These are phyloP conservation scores for Sphagnum magellanicum DNA, from an alignment of 228 moss, liverwort and hornwort species.

Conservation along the genomic window DNA sequence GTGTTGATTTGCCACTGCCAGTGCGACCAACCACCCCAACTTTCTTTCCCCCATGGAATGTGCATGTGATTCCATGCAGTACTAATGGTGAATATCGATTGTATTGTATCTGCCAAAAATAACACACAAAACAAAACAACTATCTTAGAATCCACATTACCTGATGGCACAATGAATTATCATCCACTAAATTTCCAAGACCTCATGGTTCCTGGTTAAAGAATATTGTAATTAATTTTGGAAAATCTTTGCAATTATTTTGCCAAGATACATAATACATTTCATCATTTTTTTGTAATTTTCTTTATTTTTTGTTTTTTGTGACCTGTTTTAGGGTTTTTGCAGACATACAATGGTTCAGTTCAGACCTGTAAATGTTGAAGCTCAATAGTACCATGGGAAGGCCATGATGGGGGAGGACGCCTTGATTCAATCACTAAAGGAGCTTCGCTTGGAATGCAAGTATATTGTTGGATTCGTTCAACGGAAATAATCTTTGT, in stretches of 20 bases:
- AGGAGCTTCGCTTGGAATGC: constrained; percentile 67
- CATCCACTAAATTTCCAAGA: too few species aligned
- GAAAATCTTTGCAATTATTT: neutral
- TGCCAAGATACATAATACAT: neutral
- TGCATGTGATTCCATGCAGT: constrained; percentile 43
- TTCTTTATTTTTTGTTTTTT: neutral
- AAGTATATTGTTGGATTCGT: constrained; percentile 69
- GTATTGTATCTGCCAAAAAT: constrained; percentile 13
- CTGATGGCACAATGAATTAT: too few species aligned
- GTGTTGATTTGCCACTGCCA: constrained; percentile 48
- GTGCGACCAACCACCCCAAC: constrained; percentile 36
- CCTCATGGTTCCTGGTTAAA: neutral
- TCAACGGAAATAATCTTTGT: constrained; percentile 82
- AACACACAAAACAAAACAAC: neutral
- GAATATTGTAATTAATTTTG: neutral
- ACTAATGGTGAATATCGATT: constrained; percentile 32
- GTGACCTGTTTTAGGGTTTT: neutral
- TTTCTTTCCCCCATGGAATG: constrained; percentile 19
- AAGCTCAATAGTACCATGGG: constrained; percentile 70
- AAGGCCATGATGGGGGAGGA: constrained; percentile 72
- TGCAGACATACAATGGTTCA: neutral
- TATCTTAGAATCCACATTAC: neutral
- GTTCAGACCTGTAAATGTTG: constrained; percentile 46
- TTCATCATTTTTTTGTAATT: neutral
- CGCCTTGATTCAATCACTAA: constrained; percentile 53